Conservation (phyloP, 495 filamentous ascomycete genomes). For the Aspergillus ellipticus region DNA sequence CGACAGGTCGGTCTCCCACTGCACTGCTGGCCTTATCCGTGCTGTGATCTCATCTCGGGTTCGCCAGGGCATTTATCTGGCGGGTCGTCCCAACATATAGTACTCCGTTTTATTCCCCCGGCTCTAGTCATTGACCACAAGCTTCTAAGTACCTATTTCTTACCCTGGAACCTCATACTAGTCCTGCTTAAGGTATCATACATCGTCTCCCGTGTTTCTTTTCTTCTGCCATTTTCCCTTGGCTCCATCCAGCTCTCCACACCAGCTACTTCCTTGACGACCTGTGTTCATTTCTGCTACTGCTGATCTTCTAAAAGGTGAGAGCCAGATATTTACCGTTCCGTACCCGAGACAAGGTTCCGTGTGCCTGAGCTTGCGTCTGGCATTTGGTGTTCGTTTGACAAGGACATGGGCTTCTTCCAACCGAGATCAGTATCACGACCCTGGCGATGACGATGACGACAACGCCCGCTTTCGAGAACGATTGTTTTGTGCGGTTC, state of each 20-base stretch:
- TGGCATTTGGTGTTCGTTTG: background rate
- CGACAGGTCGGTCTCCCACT: background rate
- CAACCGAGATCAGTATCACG: background rate
- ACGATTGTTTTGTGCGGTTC: background rate
- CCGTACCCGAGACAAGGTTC: background rate
- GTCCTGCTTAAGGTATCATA: background rate
- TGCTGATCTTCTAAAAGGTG: background rate
- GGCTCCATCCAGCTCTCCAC: background rate
- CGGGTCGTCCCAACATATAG: background rate
- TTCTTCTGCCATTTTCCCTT: background rate
- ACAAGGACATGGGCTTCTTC: background rate
- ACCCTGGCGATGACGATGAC: background rate
- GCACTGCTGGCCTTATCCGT: background rate
- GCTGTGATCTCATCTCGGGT: slow-evolving; percentile 16
- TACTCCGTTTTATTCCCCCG: background rate
- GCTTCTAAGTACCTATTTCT: background rate
- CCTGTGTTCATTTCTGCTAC: background rate
- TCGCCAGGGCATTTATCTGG: background rate
- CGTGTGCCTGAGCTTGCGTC: background rate
- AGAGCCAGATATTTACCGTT: background rate
- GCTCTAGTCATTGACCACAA: background rate
- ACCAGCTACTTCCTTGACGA: too few species aligned
- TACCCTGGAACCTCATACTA: background rate
- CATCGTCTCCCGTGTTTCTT: background rate
- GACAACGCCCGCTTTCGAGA: background rate